Evolutionary conservation across 495 filamentous ascomycete genomes (phyloP).

Genomic region (Bombardia bombarda): DNA sequence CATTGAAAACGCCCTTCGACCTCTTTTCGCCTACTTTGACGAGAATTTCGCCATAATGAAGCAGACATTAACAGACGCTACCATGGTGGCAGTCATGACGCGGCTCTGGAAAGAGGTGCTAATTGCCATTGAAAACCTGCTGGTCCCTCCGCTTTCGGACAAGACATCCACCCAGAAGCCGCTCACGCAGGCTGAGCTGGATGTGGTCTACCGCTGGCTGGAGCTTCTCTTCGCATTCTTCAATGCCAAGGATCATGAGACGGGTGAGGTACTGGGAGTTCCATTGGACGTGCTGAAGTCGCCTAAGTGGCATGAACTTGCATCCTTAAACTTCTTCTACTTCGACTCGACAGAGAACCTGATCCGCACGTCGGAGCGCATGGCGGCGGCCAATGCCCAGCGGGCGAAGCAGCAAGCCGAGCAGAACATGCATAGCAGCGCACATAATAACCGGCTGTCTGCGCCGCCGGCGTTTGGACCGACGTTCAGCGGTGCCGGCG

Average conservation of each 20-base stretch:
- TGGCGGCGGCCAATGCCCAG: constrained; percentile 82
- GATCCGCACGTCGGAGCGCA: constrained; percentile 85
- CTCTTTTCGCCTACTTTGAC: constrained; percentile 94
- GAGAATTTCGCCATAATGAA: constrained; percentile 99
- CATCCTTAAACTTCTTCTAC: constrained; percentile 96
- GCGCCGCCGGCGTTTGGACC: constrained; percentile 55
- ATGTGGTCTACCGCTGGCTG: constrained; percentile 93
- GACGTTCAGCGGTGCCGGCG: constrained; percentile 28
- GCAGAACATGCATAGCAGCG: constrained; percentile 17
- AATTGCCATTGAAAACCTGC: constrained; percentile 76
- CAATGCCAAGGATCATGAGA: constrained; percentile 85
- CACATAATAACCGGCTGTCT: constrained; percentile 55
- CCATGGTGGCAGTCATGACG: constrained; percentile 97
- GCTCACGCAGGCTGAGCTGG: constrained; percentile 81
- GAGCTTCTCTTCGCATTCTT: constrained; percentile 91
- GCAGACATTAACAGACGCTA: constrained; percentile 80
- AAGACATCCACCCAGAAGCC: constrained; percentile 86
- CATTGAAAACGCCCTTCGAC: constrained; percentile 71
- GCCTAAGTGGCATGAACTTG: constrained; percentile 96
- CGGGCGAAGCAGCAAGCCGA: constrained; percentile 58
- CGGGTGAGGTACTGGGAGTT: constrained; percentile 79
- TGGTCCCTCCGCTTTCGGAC: constrained; percentile 93
- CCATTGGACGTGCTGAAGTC: constrained; percentile 86
- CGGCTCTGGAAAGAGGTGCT: constrained; percentile 97
- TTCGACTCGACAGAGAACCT: constrained; percentile 87